Percentiles rank a stretch among this genome's conserved stretches.
phyloP scores from a whole-genome alignment of 1,284 basidiomycete genomes.

The Puccinia triticina region DNA sequence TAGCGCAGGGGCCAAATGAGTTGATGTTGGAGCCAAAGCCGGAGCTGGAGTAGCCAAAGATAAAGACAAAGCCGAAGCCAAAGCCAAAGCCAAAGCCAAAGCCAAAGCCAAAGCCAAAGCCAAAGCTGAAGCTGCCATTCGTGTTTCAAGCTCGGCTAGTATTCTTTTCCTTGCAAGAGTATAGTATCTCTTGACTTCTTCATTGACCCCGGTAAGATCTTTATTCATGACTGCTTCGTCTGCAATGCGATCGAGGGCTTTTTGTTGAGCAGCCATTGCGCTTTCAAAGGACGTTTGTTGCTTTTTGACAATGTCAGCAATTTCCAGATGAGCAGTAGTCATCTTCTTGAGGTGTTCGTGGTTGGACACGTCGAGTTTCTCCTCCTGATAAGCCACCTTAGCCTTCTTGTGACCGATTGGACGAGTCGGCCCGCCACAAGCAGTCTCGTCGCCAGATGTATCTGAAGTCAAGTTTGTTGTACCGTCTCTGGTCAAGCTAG shows the following conservation, averaged over 20 bases:
- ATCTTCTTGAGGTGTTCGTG: not conserved
- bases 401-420: not conserved
- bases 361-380: too few species aligned
- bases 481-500: not conserved
- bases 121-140: too few species aligned
- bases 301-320: not conserved
- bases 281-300: not conserved
- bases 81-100: too few species aligned
- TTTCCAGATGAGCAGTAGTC: not conserved
- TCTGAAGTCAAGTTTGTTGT: not conserved
- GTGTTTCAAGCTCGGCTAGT: not conserved
- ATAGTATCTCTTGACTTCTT: not conserved
- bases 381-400: too few species aligned
- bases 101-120: too few species aligned
- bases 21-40: too few species aligned
- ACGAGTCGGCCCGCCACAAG: not conserved
- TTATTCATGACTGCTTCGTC: conserved; percentile 11
- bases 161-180: not conserved
- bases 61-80: too few species aligned
- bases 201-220: not conserved
- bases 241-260: not conserved
- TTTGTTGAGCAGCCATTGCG: too few species aligned
- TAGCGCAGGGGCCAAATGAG: too few species aligned
- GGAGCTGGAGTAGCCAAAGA: not conserved
- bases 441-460: not conserved